Base-by-base conservation (phyloP, 495 filamentous ascomycete genomes). In the Xylaria scruposa region DNA sequence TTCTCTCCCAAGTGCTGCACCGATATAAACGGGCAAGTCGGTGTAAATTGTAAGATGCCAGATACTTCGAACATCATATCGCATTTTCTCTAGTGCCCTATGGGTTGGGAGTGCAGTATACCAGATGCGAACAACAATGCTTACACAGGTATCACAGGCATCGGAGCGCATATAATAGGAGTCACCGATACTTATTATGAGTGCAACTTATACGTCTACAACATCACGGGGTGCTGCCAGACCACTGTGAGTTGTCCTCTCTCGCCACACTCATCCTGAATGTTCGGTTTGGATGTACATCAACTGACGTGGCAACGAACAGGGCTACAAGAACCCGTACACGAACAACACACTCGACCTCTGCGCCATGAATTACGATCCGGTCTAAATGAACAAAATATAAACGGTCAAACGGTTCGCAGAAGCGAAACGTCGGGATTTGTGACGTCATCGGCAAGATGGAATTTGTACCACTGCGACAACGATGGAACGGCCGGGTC, bases 201-300 rank as follows among this genome's bases (percentile, higher is more conserved):
- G 40, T 79, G 77, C 69, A 79, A 79, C 58, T 65, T 77, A 6
- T 77, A 66, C 51, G 77, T 79, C 24, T 77, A 79, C 63, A 79
- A 79, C 51, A 77, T 76, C 68, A 76, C 75, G 44, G 77, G 77
- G 59, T 79, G 77, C 71, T 79, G 77, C 42, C 77, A 79, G 62
- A 64, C 68, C 15, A 77, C 70, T 24, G 77, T 79, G 58, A 77
- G 75, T 77, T 17, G 4, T 13, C 4, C 21, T 26, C 1, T 12
- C 15, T 19, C 59, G 13, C 49, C 12, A 9, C 12, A 38, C 38
- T 13, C 38, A 42, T 13, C 10, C 1, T 38, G 36, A 42, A 42
- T 19, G 10, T 29, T 44, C 29, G 15, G 31, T 7, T n/a, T 26
- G 36, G n/a, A 42, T 26, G 36, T 12, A 19, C 65, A 51, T 21